Evolutionary conservation across 169 alveolate species (phyloP).

Genomic region (Plasmodium ovale): DNA sequence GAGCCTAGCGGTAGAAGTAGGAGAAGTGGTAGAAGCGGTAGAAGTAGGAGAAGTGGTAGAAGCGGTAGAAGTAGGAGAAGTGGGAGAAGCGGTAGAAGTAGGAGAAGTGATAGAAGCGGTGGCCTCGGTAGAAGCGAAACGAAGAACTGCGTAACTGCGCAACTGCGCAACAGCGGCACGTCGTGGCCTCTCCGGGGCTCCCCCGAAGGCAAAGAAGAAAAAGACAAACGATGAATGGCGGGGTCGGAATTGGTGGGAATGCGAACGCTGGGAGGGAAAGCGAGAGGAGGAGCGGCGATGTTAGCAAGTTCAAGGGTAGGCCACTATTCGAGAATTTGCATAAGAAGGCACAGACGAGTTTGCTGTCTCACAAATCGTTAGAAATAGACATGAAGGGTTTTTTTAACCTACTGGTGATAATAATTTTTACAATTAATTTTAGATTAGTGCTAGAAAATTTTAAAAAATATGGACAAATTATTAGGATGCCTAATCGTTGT

Average conservation of each 20-base stretch:
- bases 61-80: no score
- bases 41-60: no score
- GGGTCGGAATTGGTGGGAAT: slow-evolving; percentile 19
- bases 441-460: slow-evolving; percentile 90
- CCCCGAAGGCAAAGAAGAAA: slow-evolving; percentile 14
- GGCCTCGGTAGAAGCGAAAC: no score
- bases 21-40: no score
- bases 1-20: no score
- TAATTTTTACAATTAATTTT: slow-evolving; percentile 90
- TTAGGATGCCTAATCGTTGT: slow-evolving; percentile 82
- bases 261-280: not conserved
- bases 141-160: no score
- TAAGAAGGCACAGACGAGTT: slow-evolving; percentile 81
- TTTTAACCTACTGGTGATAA: slow-evolving; percentile 87
- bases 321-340: slow-evolving; percentile 87
- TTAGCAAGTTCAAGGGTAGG: slow-evolving; percentile 75
- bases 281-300: slow-evolving; percentile 17
- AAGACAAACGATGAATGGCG: not conserved
- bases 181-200: no score
- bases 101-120: no score
- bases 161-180: no score
- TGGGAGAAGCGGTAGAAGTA: no score
- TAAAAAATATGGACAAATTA: slow-evolving; percentile 88
- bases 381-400: slow-evolving; percentile 90
- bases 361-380: slow-evolving; percentile 82